Evolutionary conservation across 2,329 filamentous ascomycete genomes (phyloP).

Genomic region (Fusarium sp.): DNA sequence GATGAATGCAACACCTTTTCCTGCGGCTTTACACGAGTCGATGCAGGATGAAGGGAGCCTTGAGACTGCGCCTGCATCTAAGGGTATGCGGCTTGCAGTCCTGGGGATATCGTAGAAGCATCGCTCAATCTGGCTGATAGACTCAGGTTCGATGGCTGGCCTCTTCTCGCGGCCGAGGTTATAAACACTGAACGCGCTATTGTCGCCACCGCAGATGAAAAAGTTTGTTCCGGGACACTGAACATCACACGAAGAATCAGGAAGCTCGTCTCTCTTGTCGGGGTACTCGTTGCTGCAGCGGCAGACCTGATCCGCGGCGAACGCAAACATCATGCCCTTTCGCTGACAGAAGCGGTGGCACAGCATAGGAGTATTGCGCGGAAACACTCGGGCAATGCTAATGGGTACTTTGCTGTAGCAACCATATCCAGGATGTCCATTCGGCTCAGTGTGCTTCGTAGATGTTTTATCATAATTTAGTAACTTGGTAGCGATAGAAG

Average conservation of each 20-base stretch:
- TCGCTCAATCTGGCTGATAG: neutral
- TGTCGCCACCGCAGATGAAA: neutral
- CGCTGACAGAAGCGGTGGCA: neutral
- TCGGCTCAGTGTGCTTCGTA: fast-evolving
- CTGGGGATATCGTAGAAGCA: neutral
- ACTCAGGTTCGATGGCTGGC: fast-evolving
- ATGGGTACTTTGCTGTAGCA: neutral
- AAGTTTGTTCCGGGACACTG: neutral
- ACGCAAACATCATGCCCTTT: fast-evolving
- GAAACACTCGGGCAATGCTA: neutral
- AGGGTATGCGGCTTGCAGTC: neutral
- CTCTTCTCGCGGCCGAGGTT: neutral
- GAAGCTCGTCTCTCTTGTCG: fast-evolving
- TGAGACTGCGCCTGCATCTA: fast-evolving
- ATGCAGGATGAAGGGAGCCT: neutral
- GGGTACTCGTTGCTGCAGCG: neutral
- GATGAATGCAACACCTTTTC: neutral
- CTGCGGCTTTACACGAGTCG: neutral
- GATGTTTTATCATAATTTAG: fast-evolving
- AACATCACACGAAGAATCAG: neutral
- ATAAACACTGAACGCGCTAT: neutral
- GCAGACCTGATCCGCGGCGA: neutral
- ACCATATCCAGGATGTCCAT: neutral
- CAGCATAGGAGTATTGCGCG: neutral
- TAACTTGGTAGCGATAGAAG: neutral